phyloP scores from a whole-genome alignment of 2,329 filamentous ascomycete genomes.

The Xenosphaeropsis pyriputrescens region DNA sequence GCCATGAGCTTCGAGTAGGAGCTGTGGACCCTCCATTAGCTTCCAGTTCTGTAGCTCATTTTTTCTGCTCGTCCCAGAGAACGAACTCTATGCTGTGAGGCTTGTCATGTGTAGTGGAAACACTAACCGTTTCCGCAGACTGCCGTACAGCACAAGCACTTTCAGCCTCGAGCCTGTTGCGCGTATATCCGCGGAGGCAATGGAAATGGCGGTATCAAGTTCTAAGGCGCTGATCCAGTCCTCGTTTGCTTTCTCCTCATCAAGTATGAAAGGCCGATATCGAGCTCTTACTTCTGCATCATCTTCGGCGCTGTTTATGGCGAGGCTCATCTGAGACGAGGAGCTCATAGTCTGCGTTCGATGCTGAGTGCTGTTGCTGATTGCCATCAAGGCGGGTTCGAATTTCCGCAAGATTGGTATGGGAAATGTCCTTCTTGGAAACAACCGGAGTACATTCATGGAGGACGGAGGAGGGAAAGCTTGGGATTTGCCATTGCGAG shows the following conservation, averaged over 20 bases:
- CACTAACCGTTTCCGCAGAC: neutral
- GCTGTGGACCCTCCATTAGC: conserved; percentile 9
- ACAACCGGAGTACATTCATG: no score
- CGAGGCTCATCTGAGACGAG: conserved; percentile 20
- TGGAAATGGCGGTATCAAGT: conserved; percentile 31
- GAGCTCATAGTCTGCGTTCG: neutral
- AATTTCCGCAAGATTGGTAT: no score
- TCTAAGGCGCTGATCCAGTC: conserved; percentile 46
- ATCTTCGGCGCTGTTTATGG: conserved; percentile 29
- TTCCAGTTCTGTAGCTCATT: no score
- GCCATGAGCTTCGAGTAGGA: conserved; percentile 48
- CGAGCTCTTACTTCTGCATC: conserved; percentile 25
- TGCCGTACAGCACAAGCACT: neutral
- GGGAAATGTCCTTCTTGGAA: no score
- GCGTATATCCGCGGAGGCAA: conserved; percentile 31
- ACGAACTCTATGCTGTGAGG: no score
- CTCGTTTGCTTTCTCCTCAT: conserved; percentile 17
- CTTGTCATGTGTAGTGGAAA: neutral
- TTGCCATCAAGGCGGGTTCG: no score
- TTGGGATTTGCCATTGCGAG: no score
- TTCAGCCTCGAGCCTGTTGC: conserved; percentile 7
- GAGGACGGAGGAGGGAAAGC: no score
- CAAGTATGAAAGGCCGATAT: conserved; percentile 42
- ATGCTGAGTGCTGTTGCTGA: no score
- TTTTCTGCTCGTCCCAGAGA: no score